Evolutionary conservation across 2,329 filamentous ascomycete species (phyloP).

Genomic region (Tolypocladium nubicola): DNA sequence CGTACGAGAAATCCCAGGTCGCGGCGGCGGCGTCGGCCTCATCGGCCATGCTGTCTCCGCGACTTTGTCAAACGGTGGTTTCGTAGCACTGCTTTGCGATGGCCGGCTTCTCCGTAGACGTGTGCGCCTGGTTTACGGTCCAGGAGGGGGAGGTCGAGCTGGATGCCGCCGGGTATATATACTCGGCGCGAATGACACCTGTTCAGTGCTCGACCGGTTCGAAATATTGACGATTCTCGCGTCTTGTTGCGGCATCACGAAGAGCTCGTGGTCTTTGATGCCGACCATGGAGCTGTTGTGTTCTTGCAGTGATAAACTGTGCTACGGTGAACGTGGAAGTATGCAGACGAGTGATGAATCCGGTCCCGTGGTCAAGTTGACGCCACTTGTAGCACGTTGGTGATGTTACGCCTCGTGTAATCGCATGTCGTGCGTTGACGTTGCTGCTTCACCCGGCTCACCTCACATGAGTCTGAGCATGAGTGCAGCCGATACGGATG

Average conservation of each 20-base stretch:
- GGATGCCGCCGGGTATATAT: background rate
- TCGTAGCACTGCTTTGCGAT: background rate
- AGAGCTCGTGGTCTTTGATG: background rate
- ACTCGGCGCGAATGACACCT: background rate
- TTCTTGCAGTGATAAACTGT: background rate
- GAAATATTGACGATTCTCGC: background rate
- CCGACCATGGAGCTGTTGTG: background rate
- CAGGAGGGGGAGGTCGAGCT: background rate
- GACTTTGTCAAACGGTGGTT: background rate
- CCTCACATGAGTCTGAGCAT: background rate
- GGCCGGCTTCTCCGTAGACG: background rate
- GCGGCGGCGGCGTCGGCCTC: background rate
- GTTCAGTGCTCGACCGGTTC: background rate
- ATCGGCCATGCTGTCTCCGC: background rate
- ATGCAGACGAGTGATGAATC: background rate
- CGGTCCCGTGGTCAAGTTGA: background rate
- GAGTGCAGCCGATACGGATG: too few relatives aligned
- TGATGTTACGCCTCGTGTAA: background rate
- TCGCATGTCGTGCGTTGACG: background rate
- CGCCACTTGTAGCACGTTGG: background rate
- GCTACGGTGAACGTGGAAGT: background rate
- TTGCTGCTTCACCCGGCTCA: background rate
- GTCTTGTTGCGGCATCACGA: background rate
- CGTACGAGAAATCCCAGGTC: background rate
- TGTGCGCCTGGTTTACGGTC: background rate